phyloP scores from a whole-genome alignment of 176 grass and related monocot genomes.

The Olyra latifolia region DNA sequence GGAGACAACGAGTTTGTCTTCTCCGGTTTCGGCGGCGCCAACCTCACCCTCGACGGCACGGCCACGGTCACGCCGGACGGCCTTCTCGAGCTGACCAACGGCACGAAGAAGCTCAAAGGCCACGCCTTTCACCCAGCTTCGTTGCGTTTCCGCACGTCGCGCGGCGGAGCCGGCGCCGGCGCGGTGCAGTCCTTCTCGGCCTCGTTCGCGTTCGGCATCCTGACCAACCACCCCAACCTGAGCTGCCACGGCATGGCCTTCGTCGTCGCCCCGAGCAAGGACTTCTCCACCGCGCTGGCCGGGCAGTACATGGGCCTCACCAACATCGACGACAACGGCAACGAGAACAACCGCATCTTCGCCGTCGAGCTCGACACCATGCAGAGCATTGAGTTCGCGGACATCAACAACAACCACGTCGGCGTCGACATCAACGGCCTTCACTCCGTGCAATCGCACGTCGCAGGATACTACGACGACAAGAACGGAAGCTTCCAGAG shows the following conservation, averaged over 20 bases:
- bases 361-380: constrained; percentile 35
- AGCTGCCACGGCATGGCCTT: constrained; percentile 26
- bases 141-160: not conserved
- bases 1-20: constrained; percentile 7
- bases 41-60: constrained; percentile 8
- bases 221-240: not conserved
- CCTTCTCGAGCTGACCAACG: constrained; percentile 27
- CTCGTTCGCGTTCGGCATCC: constrained; percentile 10
- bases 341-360: not conserved
- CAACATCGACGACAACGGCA: not conserved
- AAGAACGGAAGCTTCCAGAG: not conserved
- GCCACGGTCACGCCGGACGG: not conserved
- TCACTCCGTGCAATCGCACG: not conserved
- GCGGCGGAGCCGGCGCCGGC: not conserved
- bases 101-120: not conserved
- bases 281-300: not conserved
- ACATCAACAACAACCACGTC: constrained; percentile 32
- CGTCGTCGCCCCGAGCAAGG: not conserved
- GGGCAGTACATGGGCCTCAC: not conserved
- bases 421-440: constrained; percentile 35
- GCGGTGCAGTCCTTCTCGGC: constrained; percentile 24
- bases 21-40: constrained; percentile 25
- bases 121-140: constrained; percentile 16
- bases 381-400: not conserved
- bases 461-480: constrained; percentile 3